Conservation (phyloP, 2,329 filamentous ascomycete species). For the Aspergillus alliaceus region DNA sequence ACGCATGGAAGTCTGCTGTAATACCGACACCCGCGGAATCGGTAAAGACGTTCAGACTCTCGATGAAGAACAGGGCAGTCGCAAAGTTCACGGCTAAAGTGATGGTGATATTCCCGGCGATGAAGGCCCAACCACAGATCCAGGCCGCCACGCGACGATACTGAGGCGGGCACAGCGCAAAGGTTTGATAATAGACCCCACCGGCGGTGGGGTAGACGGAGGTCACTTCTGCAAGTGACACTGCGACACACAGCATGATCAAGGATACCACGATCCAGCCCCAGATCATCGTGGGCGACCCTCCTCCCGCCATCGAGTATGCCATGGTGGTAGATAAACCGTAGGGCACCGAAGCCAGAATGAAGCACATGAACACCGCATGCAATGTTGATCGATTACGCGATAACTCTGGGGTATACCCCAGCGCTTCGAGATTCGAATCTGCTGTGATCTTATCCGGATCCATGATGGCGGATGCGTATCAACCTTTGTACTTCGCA, state of each 20-base stretch:
- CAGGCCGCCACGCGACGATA: conserved; percentile 66
- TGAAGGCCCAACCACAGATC: conserved; percentile 71
- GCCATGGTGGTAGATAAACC: conserved; percentile 69
- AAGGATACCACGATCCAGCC: conserved; percentile 66
- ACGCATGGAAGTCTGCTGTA: conserved; percentile 56
- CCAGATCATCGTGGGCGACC: conserved; percentile 68
- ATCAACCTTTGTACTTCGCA: too few relatives aligned
- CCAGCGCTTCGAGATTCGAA: conserved; percentile 17
- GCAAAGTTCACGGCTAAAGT: conserved; percentile 74
- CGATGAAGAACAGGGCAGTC: conserved; percentile 55
- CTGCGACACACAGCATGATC: conserved; percentile 62
- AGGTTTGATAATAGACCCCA: conserved; percentile 69
- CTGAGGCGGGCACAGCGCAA: conserved; percentile 62
- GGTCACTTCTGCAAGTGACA: conserved; percentile 67
- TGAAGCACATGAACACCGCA: conserved; percentile 49
- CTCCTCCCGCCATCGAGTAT: conserved; percentile 69
- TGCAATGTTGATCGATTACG: conserved; percentile 24
- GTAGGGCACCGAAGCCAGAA: conserved; percentile 73
- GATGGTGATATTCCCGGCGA: conserved; percentile 78
- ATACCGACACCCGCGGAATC: conserved; percentile 47
- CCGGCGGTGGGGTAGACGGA: conserved; percentile 67
- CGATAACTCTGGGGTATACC: conserved; percentile 21
- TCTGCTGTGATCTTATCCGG: conserved; percentile 13
- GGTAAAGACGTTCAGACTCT: conserved; percentile 58
- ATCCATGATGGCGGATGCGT: not conserved